Evolutionary conservation across 106 monocot species (phyloP), one percentile per base, ranked within the genome.

Genomic region (Dendrobium catenatum): DNA sequence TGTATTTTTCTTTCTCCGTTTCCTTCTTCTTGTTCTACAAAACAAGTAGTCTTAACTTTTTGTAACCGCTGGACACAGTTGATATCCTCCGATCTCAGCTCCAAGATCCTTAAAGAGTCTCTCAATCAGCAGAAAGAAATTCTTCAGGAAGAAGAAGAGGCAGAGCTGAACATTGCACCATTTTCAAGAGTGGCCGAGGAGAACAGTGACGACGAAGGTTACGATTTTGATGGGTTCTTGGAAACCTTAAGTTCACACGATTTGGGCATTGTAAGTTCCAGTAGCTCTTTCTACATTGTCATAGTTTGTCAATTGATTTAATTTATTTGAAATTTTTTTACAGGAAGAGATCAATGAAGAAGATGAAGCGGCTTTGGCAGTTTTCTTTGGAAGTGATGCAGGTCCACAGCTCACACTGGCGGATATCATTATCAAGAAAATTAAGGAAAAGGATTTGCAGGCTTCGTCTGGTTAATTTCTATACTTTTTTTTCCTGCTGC

Each of bases 301-400:
- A 29, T 75, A 19, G 41, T n/a, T 44, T 75, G 18, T 18, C 20
- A 44, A 76, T 24, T 76, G 1, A 9, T 2, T 76, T 5, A 26
- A 26, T 76, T 13, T 74, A 76, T 76, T 76, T 10, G 70, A 7
- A 48, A 0, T 1, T 76, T 76, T 26, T 27, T 13, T 15, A 15
- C 80, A 99, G 98, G 75, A 86, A 83, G 91, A 91, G 77, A 89
- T 99, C 46, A 83, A 93, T 74, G 93, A 91, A 80, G 95, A 95
- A 70, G 99, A 99, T 80, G 99, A 99, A 85, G 91, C 78, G 82
- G 80, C 91, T 42, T 79, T 99, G 81, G 88, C 86, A 3, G 84
- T 87, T 15, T 99, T 99, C 79, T 90, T 93, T 88, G 83, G 87
- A 2, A 85, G 84, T 43, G 80, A 91, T 42, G 78, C 88, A 9